Evolutionary conservation across 2,329 filamentous ascomycete species (phyloP), one percentile per base, ranked within the genome.

Genomic region (Cytospora chrysosperma): DNA sequence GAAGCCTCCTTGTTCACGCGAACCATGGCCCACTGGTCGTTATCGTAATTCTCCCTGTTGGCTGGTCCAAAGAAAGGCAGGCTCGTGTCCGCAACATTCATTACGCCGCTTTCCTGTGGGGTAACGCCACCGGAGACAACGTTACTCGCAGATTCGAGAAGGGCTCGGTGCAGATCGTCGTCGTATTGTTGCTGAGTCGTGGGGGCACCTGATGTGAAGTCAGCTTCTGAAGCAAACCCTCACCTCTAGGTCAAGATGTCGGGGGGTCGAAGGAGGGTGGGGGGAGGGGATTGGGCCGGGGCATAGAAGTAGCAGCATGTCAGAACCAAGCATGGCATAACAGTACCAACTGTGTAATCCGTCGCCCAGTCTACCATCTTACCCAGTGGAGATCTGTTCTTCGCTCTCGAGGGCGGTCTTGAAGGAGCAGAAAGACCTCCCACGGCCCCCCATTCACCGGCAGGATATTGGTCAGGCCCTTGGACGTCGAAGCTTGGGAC

Each of bases 401-500:
- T 83, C 52, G 82, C 78, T 72, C 85, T 77, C 26, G 86, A 88
- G 1, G 86, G 86, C n/a, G 86, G 86, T 62, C 86, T 79, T 21
- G 86, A 87, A 0, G 84, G 83, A 6, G 82, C 81, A 30, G 76
- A 77, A 63, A 80, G 79, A 53, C 74, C 72, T 43, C 77, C 76
- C 15, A 72, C 26, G 27, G 57, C 52, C 26, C 37, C 54, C 64
- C 64, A 66, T 6, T 50, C 60, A 57, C 37, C 53, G 43, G 19
- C 62, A 4, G 60, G 57, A 24, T 56, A 50, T 21, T 66, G 57
- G 28, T 66, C 64, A 8, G 64, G 61, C 15, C 64, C 64, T 27
- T 66, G 64, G 24, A 66, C 57, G 10, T 32, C 43, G n/a, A 66
- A 66, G 37, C 34, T 54, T 58, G 59, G 63, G 28, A 62, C n/a